Evolutionary conservation across 108 stramenopile species (phyloP).

Genomic region (Bacterosira constricta): DNA sequence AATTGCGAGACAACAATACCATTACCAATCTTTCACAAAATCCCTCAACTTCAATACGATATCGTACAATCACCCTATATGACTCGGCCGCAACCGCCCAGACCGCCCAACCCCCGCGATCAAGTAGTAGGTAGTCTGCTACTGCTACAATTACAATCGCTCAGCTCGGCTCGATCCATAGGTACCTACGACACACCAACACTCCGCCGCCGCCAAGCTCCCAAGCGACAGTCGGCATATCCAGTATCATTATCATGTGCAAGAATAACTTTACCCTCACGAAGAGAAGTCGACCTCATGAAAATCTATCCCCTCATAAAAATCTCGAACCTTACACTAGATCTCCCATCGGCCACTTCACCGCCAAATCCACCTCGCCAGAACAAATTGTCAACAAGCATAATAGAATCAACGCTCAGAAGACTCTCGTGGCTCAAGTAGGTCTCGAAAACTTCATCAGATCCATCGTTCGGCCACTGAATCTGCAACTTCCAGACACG

Average conservation of each 20-base stretch:
- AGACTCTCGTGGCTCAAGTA: slow-evolving; percentile 34
- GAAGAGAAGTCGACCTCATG: not conserved
- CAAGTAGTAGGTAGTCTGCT: no score
- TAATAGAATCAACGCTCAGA: slow-evolving; percentile 20
- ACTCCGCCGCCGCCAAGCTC: not conserved
- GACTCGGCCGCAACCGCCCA: no score
- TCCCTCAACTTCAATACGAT: no score
- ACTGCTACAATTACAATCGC: no score
- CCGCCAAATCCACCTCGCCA: slow-evolving; percentile 23
- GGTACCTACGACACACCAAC: no score
- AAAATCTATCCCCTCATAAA: not conserved
- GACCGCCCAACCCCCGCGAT: no score
- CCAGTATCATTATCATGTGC: not conserved
- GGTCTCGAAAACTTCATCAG: slow-evolving; percentile 54
- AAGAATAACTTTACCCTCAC: not conserved
- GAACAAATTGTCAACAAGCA: slow-evolving; percentile 29
- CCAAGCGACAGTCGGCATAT: not conserved
- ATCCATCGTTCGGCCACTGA: slow-evolving; percentile 27
- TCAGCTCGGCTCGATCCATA: no score
- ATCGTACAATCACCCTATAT: no score
- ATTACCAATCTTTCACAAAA: no score
- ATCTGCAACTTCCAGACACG: slow-evolving; percentile 24
- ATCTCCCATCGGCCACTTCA: slow-evolving; percentile 31
- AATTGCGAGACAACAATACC: no score
- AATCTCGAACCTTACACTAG: slow-evolving; percentile 33